Percentiles rank a stretch among this genome's conserved stretches.
Conservation (phyloP, 1,139 yeast species). For the Starmera stellimalicola region DNA sequence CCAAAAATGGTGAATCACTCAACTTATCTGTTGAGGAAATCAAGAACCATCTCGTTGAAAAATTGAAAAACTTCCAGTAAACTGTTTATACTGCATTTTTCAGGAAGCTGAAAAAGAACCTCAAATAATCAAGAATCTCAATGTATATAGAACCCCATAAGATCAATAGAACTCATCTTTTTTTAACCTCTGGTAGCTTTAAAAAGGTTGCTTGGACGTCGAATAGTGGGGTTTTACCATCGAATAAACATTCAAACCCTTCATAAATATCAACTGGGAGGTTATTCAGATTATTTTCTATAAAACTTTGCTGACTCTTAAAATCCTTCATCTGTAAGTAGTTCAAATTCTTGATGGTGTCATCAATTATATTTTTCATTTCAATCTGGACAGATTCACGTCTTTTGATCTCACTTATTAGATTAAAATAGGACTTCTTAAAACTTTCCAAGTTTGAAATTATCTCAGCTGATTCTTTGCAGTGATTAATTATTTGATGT, state of each 20-base stretch:
- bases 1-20: conserved; percentile 35
- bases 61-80: background rate
- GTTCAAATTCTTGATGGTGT: conserved; percentile 29
- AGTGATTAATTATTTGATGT: conserved; percentile 20
- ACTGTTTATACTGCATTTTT: too few species aligned
- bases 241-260: conserved; percentile 27
- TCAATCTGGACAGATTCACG: conserved; percentile 30
- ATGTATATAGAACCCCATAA: too few species aligned
- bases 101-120: background rate
- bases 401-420: conserved; percentile 42
- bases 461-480: conserved; percentile 23
- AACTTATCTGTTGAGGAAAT: conserved; percentile 36
- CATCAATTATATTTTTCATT: conserved; percentile 29
- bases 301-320: conserved; percentile 29
- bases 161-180: too few species aligned
- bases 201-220: conserved; percentile 8
- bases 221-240: conserved; percentile 20
- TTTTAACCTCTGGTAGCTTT: conserved; percentile 10
- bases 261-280: conserved; percentile 36
- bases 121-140: too few species aligned
- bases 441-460: conserved; percentile 41
- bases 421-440: conserved; percentile 35
- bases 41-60: conserved; percentile 33
- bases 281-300: conserved; percentile 36
- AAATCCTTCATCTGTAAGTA: conserved; percentile 31